These are phyloP conservation scores for Microbotryomycetes sp. DNA, from an alignment of 1,284 basidiomycete species.

Conservation along the genomic window DNA sequence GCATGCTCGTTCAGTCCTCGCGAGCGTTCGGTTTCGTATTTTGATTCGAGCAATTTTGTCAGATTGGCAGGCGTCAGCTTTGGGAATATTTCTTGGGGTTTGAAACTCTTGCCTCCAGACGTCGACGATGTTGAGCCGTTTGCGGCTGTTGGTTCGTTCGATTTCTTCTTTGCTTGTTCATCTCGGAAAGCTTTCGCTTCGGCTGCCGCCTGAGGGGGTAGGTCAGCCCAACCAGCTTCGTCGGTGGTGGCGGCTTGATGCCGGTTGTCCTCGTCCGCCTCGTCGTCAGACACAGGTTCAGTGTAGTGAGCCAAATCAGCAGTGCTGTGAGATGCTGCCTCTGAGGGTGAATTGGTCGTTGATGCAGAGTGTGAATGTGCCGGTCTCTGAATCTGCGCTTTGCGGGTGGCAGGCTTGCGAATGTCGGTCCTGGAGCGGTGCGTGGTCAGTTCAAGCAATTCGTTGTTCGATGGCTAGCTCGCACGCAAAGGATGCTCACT, in stretches of 20 bases:
- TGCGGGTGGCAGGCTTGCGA: slow-evolving; percentile 60
- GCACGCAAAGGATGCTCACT: slow-evolving; percentile 52
- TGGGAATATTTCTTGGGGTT: slow-evolving; percentile 61
- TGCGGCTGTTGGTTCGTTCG: not conserved
- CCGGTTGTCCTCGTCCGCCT: slow-evolving; percentile 64
- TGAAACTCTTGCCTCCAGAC: slow-evolving; percentile 44
- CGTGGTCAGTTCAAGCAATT: not conserved
- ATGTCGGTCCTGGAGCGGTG: slow-evolving; percentile 64
- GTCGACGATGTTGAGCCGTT: slow-evolving; percentile 38
- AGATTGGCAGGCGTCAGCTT: slow-evolving; percentile 60
- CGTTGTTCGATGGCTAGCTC: slow-evolving; percentile 30
- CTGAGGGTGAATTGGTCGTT: slow-evolving; percentile 32
- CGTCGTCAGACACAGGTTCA: slow-evolving; percentile 85
- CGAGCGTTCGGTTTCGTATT: slow-evolving; percentile 29
- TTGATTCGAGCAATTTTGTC: slow-evolving; percentile 36
- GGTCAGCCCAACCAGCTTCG: slow-evolving; percentile 68
- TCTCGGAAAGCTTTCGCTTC: slow-evolving; percentile 60
- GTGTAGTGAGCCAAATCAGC: slow-evolving; percentile 56
- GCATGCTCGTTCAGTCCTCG: slow-evolving; percentile 13
- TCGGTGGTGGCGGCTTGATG: slow-evolving; percentile 62
- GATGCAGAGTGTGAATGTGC: slow-evolving; percentile 33
- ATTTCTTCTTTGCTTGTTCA: slow-evolving; percentile 57
- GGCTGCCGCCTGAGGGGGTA: slow-evolving; percentile 65
- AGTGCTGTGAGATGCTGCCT: slow-evolving; percentile 43
- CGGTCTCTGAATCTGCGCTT: slow-evolving; percentile 41